These are phyloP conservation scores for Primulina huaijiensis DNA, from an alignment of 257 asterid species.

Conservation along the genomic window DNA sequence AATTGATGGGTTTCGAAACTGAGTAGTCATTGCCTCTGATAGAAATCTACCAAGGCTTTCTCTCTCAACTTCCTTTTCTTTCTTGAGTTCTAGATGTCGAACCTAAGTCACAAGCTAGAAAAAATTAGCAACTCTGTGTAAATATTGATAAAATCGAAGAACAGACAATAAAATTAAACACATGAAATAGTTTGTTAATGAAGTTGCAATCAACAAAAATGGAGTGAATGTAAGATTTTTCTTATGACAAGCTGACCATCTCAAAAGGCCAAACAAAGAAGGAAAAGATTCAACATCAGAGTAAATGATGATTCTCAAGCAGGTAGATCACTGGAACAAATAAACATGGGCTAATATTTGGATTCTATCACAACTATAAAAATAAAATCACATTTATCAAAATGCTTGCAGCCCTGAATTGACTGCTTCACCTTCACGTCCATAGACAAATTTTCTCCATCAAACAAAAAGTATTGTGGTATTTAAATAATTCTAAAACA, in stretches of 20 bases:
- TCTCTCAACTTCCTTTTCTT: conserved; percentile 73
- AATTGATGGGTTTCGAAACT: conserved; percentile 82
- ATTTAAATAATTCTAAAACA: too few relatives aligned
- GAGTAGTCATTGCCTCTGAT: conserved; percentile 70
- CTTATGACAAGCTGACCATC: conserved; percentile 1
- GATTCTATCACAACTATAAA: too few relatives aligned
- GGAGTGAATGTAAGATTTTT: neutral
- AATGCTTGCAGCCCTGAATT: too few relatives aligned
- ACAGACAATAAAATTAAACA: conserved; percentile 12
- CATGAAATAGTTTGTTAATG: neutral
- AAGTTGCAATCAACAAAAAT: neutral
- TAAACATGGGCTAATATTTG: too few relatives aligned
- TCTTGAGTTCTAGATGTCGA: conserved; percentile 91
- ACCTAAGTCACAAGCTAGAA: conserved; percentile 49
- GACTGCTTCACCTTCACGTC: too few relatives aligned
- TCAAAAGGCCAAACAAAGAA: neutral
- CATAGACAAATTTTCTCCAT: too few relatives aligned
- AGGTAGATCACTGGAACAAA: too few relatives aligned
- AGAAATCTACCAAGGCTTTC: conserved; percentile 70
- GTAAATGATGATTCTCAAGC: neutral
- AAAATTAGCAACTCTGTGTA: conserved; percentile 22
- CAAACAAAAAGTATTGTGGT: too few relatives aligned
- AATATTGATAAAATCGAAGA: conserved; percentile 11
- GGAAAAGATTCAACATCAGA: neutral
- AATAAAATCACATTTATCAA: too few relatives aligned